Evolutionary conservation across 2,329 filamentous ascomycete genomes (phyloP).

Genomic region (Oidium heveae): DNA sequence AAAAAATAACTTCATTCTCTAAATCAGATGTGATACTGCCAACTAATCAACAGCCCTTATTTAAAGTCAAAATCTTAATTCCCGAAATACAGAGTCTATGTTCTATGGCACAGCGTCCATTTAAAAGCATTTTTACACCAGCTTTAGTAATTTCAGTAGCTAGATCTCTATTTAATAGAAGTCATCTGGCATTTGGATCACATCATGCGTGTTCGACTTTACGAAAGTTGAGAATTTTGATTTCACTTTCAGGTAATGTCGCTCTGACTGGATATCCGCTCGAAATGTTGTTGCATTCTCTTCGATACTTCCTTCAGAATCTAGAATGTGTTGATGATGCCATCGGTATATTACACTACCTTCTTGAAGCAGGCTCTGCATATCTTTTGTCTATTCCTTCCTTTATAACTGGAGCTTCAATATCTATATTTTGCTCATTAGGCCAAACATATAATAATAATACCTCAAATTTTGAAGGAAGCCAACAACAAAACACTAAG

Average conservation of each 20-base stretch:
- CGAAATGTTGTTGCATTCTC: conserved; percentile 67
- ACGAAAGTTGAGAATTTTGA: conserved; percentile 58
- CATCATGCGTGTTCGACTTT: conserved; percentile 70
- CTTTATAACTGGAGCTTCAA: conserved; percentile 56
- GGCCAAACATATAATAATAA: conserved; percentile 45
- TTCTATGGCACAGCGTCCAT: conserved; percentile 39
- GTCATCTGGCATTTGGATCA: conserved; percentile 63
- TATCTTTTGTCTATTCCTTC: conserved; percentile 42
- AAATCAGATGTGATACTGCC: conserved; percentile 41
- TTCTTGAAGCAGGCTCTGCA: conserved; percentile 40
- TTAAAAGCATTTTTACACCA: conserved; percentile 46
- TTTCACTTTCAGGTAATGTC: conserved; percentile 49
- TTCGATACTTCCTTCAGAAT: conserved; percentile 57
- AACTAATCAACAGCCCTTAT: conserved; percentile 64
- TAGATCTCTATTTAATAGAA: conserved; percentile 53
- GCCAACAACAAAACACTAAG: conserved; percentile 53
- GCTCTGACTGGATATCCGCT: conserved; percentile 60
- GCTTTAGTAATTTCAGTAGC: conserved; percentile 48
- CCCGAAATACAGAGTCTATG: conserved; percentile 60
- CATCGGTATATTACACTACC: conserved; percentile 63
- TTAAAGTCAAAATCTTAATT: conserved; percentile 51
- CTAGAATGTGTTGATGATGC: conserved; percentile 77
- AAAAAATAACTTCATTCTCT: conserved; percentile 42
- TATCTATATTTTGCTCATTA: conserved; percentile 59
- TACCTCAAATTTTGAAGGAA: conserved; percentile 63